Base-by-base conservation (phyloP, 345 rosid genomes). In the Laguncularia racemosa region DNA sequence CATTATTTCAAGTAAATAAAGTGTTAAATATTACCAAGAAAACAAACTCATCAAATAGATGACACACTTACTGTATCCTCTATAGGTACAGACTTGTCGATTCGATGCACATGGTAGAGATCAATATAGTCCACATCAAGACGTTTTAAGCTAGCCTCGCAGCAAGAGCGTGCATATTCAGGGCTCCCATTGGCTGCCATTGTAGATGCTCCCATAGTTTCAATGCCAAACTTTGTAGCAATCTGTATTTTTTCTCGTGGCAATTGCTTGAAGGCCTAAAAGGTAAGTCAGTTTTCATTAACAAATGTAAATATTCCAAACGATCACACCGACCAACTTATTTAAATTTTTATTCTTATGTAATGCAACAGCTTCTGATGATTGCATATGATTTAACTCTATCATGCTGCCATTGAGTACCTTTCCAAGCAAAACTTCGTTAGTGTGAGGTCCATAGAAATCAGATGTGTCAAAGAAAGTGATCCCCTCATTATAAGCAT, bases 81-180 rank as follows among this genome's bases (percentile, higher is more conserved):
- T 21, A 73, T 69, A 1, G 74, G 78, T 12, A 66, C 55, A 0
- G 68, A 21, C 1, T 55, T 47, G 59, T 75, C 76, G 15, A 58
- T 58, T 12, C 76, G 56, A 23, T 71, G 79, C 67, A 67, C 76
- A 14, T 48, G 68, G 13, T 71, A 71, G 12, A 71, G 71, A 59
- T 75, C 79, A 50, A 71, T 61, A 50, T 65, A 71, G 0, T 71
- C 76, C 12, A 75, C 68, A 20, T 46, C 71, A 55, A 71, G 76
- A 17, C 66, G 66, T 59, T 65, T 65, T 13, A 71, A 20, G 50
- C 73, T 75, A 13, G 63, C 62, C 44, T 59, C 62, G 44, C 62
- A 59, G 13, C 62, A 59, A 12, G 62, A 59, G 12, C 62, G 54
- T 16, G 49, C 62, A 48, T 59, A 59, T 33, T 63, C 67, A 12